Evolutionary conservation across 495 filamentous ascomycete genomes (phyloP), one percentile per base, ranked within the genome.

Genomic region (Aspergillus biplanus): DNA sequence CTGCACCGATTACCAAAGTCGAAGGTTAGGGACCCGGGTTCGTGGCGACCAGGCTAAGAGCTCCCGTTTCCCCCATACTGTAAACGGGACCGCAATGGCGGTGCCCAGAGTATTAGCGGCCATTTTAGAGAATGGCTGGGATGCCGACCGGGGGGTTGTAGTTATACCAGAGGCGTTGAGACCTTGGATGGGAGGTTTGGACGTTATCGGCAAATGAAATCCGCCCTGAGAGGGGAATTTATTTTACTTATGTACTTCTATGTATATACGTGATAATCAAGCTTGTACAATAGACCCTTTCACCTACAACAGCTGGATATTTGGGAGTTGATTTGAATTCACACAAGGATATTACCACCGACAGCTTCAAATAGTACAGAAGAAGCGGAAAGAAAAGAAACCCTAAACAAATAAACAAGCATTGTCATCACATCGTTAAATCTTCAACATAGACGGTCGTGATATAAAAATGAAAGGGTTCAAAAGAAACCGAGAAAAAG

Each of bases 81-180:
- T 97, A 27, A 99, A 99, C 72, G 95, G 95, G 0, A 99, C 95
- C 2, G 95, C 95, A 1, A 76, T 97, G 73, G 95, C 95, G 2
- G 89, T 98, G 16, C 96, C 95, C 16, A 80, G 95, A 37, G 89
- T 99, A 18, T 65, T 99, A 65, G 92, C 95, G 27, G 92, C 92
- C 8, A 80, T 99, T n/a, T 71, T 99, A 73, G 95, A 99, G 82
- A 92, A 96, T 70, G 89, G 93, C 5, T 98, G 92, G 91, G 83
- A 91, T 70, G 87, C 92, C 66, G 61, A 77, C 5, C 82, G 79
- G 49, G 80, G 78, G 61, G 78, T 82, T 5, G 76, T 77, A 31
- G 89, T 97, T n/a, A 74, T 97, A 6, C 93, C 93, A 6, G 85
- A 92, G 75, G 86, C 86, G 35, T 71, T 97, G 75, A 76, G 89